Evolutionary conservation across 2,329 filamentous ascomycete species (phyloP).

Genomic region (Talaromyces marneffei): DNA sequence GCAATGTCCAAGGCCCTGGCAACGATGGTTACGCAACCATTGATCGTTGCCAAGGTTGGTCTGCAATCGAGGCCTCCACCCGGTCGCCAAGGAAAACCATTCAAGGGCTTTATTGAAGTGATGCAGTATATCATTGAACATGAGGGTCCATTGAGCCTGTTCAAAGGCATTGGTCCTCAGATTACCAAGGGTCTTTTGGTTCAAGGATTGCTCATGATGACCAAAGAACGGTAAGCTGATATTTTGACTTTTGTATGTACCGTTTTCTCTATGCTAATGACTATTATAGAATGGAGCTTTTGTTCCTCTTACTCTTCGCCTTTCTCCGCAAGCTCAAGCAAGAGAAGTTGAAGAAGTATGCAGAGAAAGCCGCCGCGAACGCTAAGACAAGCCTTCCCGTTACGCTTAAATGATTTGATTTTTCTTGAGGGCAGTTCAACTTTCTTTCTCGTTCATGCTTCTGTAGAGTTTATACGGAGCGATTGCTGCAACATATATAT

Average conservation of each 20-base stretch:
- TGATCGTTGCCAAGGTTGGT: slow-evolving; percentile 97
- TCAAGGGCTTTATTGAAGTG: slow-evolving; percentile 88
- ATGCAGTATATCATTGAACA: slow-evolving; percentile 90
- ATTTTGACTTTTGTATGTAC: too few species aligned
- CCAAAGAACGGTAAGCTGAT: slow-evolving; percentile 72
- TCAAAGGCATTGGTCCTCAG: slow-evolving; percentile 95
- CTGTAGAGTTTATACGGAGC: slow-evolving; percentile 1
- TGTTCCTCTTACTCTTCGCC: slow-evolving; percentile 80
- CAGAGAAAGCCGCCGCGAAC: slow-evolving; percentile 57
- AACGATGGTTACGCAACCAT: slow-evolving; percentile 84
- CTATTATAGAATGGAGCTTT: slow-evolving; percentile 65
- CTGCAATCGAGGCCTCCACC: slow-evolving; percentile 89
- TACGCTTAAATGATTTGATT: slow-evolving; percentile 39
- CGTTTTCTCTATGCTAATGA: too few species aligned
- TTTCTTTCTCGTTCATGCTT: slow-evolving; percentile 12
- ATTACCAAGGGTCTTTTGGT: slow-evolving; percentile 88
- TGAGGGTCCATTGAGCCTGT: slow-evolving; percentile 76
- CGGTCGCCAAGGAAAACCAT: slow-evolving; percentile 77
- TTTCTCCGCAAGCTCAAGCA: slow-evolving; percentile 68
- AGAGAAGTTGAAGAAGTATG: slow-evolving; percentile 63
- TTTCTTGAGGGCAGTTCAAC: slow-evolving; percentile 10
- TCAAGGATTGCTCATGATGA: slow-evolving; percentile 98
- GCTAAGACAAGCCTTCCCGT: slow-evolving; percentile 50
- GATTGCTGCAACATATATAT: not conserved
- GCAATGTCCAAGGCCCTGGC: slow-evolving; percentile 89